Evolutionary conservation across 306 rosid species (phyloP), one percentile per base, ranked within the genome.

Genomic region (Cicer cuneatum): DNA sequence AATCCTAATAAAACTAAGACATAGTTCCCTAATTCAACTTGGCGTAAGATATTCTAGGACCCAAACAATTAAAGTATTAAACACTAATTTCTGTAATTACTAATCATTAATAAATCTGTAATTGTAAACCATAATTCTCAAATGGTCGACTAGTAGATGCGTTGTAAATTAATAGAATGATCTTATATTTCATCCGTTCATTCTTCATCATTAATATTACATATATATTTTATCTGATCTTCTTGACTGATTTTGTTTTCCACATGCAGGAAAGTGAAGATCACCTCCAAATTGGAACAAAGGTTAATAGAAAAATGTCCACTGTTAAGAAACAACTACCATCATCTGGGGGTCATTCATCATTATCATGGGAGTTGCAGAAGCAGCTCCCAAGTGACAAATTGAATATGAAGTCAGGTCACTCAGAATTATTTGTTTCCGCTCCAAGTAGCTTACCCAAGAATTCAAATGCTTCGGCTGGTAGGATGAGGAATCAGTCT

Each of bases 321-420:
- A 69, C 69, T 66, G 92, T 80, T 21, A 90, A 69, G 66, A 89
- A 87, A 78, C 96, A 87, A 63, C 51, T 77, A 19, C 83, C 87
- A 78, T 89, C 88, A 73, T 77, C 79, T 58, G 87, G 83, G 43
- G 83, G 62, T 45, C 86, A 72, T 62, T 40, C 81, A 61, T 82
- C 88, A 58, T 81, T 85, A 66, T 85, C 91, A 51, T 92, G 95
- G 97, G 81, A 84, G 53, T 73, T 84, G 62, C 94, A 81, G 85
- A 91, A 89, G 54, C 78, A 85, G 19, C 82, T 68, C 33, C 60
- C 87, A 38, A 53, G 80, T 79, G 91, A 85, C 77, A 86, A 81
- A 68, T 73, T 70, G 81, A 77, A 85, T 69, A 76, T 62, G 58
- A 83, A 74, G 83, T 80, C 88, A 46, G 81, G 63, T 79, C 84